Percentiles rank a stretch among this genome's conserved stretches.
Conservation (phyloP, 2,329 filamentous ascomycete genomes). For the Diplodia intermedia region DNA sequence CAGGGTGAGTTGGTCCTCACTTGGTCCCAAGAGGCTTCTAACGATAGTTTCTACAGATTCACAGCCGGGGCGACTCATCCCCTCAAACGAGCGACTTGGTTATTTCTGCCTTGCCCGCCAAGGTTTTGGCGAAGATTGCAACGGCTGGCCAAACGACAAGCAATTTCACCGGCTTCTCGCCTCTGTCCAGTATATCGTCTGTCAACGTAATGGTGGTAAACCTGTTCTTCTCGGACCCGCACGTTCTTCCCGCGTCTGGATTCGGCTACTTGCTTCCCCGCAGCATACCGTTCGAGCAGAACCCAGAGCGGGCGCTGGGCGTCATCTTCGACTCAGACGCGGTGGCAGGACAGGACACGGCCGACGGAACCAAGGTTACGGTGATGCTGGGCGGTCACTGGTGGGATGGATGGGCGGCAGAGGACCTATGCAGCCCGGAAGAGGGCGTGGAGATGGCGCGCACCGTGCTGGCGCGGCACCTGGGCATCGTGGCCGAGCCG, state of each 20-base stretch:
- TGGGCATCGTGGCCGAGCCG: constrained; percentile 71
- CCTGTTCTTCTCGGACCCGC: constrained; percentile 75
- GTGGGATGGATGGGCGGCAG: constrained; percentile 65
- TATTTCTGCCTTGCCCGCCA: constrained; percentile 67
- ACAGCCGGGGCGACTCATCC: background rate
- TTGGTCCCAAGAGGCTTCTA: background rate
- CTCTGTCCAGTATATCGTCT: constrained; percentile 63
- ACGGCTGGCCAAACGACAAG: constrained; percentile 3
- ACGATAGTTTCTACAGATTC: background rate
- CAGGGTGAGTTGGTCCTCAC: background rate
- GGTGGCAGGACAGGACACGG: constrained; percentile 62
- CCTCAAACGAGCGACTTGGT: constrained; percentile 60
- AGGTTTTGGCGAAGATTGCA: constrained; percentile 41
- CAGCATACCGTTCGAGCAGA: constrained; percentile 71
- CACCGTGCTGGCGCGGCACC: constrained; percentile 72
- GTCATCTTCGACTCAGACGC: constrained; percentile 89
- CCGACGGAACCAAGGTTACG: constrained; percentile 80
- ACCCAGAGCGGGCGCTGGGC: constrained; percentile 83
- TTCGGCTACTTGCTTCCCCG: constrained; percentile 93
- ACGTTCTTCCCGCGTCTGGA: constrained; percentile 70
- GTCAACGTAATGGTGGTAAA: constrained; percentile 93
- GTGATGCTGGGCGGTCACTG: constrained; percentile 95
- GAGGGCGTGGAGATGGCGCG: constrained; percentile 75
- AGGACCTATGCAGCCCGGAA: constrained; percentile 66
- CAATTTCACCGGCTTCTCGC: constrained; percentile 34